Evolutionary conservation across 805 yeast genomes (phyloP).

Genomic region (Lipomyces chichibuensis): DNA sequence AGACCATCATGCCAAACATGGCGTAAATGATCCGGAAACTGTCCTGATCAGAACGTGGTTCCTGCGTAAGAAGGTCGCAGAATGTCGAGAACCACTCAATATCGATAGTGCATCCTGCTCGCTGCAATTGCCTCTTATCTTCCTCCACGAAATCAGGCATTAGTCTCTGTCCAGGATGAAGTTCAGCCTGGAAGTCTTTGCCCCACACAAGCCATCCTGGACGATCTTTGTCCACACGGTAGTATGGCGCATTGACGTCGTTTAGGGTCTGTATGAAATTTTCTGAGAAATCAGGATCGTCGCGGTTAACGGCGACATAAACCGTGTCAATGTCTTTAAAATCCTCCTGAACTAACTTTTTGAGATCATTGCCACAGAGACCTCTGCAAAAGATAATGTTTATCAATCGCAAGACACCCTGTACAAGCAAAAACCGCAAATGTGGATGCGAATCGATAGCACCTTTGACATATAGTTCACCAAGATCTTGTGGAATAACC

Average conservation of each 20-base stretch:
- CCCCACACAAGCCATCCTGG: conserved; percentile 83
- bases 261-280: conserved; percentile 57
- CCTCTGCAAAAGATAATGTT: conserved; percentile 53
- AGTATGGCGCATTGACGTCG: conserved; percentile 56
- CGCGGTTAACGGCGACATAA: conserved; percentile 52
- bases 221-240: conserved; percentile 58
- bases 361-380: conserved; percentile 52
- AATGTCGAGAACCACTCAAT: conserved; percentile 62
- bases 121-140: conserved; percentile 51
- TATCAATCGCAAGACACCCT: conserved; percentile 60
- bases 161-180: conserved; percentile 29
- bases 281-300: conserved; percentile 46
- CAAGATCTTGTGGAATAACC: conserved; percentile 15
- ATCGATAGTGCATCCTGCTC: conserved; percentile 53
- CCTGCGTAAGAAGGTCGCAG: conserved; percentile 60
- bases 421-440: conserved; percentile 60
- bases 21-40: conserved; percentile 70
- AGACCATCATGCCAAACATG: conserved; percentile 55
- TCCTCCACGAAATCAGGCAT: conserved; percentile 43
- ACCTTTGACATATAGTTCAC: conserved; percentile 29
- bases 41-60: conserved; percentile 56
- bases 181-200: conserved; percentile 47
- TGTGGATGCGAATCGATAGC: conserved; percentile 60
- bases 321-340: conserved; percentile 45
- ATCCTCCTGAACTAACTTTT: conserved; percentile 46